Percentiles rank a stretch among this genome's conserved stretches.
Conservation (phyloP, 2,329 filamentous ascomycete species). For the Akanthomyces lecanii region DNA sequence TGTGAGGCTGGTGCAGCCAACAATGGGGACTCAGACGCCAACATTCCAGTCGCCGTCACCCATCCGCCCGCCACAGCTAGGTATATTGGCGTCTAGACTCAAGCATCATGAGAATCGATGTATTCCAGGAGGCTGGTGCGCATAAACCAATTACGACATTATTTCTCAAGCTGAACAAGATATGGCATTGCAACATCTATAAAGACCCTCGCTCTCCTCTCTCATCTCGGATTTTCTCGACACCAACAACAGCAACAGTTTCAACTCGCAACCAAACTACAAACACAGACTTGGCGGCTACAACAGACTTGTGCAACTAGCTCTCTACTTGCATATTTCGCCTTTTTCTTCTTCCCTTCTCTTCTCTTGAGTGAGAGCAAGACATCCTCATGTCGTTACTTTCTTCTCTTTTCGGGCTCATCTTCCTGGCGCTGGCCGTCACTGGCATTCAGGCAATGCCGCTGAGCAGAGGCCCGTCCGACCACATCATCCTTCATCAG, state of each 20-base stretch:
- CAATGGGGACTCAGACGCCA: slow-evolving; percentile 1
- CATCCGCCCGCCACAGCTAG: background rate
- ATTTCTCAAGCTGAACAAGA: background rate
- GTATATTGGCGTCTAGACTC: background rate
- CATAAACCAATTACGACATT: background rate
- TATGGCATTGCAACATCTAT: background rate
- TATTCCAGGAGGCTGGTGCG: background rate
- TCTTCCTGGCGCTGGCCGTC: slow-evolving; percentile 12
- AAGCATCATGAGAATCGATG: background rate
- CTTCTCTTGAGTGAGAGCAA: background rate
- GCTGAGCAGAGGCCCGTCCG: background rate
- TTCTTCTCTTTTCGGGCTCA: slow-evolving; percentile 6
- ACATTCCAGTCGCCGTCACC: slow-evolving; percentile 11
- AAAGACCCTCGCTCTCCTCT: background rate
- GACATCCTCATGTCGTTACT: slow-evolving; percentile 3
- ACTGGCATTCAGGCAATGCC: slow-evolving; percentile 1
- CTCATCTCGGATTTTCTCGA: background rate
- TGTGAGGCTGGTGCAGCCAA: slow-evolving; percentile 9
- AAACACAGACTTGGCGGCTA: background rate
- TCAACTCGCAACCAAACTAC: background rate
- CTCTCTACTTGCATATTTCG: background rate
- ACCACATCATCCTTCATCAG: slow-evolving; percentile 2
- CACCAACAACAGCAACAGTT: background rate
- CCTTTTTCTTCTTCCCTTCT: background rate
- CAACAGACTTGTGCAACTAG: too few species aligned